Conservation (phyloP, 2,329 filamentous ascomycete genomes). For the Exutisphaerella laricina region DNA sequence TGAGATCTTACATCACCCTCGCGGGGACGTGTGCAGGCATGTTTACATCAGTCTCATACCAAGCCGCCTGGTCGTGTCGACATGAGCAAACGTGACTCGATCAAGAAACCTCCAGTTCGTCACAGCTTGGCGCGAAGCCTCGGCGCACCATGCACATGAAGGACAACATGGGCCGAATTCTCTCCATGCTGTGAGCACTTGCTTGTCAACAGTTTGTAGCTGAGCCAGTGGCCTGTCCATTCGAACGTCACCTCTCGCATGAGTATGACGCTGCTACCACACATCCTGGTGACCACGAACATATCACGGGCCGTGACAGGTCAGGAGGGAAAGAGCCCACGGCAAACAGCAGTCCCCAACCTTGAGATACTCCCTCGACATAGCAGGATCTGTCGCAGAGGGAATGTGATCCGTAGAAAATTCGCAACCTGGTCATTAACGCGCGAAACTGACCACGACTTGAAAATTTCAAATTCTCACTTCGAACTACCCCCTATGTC, state of each 20-base stretch:
- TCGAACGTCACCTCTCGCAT: constrained; percentile 12
- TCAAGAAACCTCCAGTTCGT: constrained; percentile 9
- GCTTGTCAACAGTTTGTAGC: constrained; percentile 2
- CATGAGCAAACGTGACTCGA: no score
- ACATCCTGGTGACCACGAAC: constrained; percentile 13
- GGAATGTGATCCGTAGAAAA: constrained; percentile 3
- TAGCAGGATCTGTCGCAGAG: background rate
- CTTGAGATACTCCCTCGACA: background rate
- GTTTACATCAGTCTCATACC: constrained; percentile 8
- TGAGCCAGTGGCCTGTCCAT: constrained; percentile 3
- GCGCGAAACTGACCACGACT: no score
- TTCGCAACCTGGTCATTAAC: constrained; percentile 8
- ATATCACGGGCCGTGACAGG: constrained; percentile 10
- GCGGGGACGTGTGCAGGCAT: constrained; percentile 5
- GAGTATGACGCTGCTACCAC: constrained; percentile 5
- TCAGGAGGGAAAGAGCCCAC: constrained; percentile 2
- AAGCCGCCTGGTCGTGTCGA: constrained; percentile 6
- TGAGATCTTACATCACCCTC: constrained; percentile 8
- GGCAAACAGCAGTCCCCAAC: constrained; percentile 9
- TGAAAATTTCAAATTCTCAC: no score
- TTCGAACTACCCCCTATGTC: no score
- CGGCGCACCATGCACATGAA: no score
- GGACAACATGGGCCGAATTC: constrained; percentile 9
- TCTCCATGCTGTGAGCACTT: no score
- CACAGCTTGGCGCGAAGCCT: constrained; percentile 9